phyloP scores from a whole-genome alignment of 2,329 filamentous ascomycete genomes.

The Gaeumannomyces sp. region DNA sequence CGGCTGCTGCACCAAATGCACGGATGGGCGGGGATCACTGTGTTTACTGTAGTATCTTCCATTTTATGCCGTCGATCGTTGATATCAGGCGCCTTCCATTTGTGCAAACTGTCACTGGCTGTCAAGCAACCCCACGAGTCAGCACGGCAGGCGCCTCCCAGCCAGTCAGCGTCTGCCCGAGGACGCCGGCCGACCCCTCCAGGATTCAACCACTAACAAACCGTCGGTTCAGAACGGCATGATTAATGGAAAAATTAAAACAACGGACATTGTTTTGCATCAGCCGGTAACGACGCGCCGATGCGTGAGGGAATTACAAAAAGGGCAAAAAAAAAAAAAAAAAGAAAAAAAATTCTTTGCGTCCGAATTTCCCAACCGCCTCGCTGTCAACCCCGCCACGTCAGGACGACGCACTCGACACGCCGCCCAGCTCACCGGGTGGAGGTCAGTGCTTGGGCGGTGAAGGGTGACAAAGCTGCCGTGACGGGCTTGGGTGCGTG shows the following conservation, averaged over 20 bases:
- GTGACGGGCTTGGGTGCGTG: neutral
- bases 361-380: neutral
- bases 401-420: neutral
- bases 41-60: no score
- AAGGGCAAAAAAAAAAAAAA: no score
- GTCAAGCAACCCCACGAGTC: neutral
- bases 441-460: neutral
- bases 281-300: no score
- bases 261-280: neutral
- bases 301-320: neutral
- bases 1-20: neutral
- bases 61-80: neutral
- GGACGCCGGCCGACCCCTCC: no score
- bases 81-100: neutral
- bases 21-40: neutral
- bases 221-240: no score
- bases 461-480: neutral
- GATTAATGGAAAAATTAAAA: neutral
- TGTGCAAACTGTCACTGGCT: neutral
- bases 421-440: no score
- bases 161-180: no score
- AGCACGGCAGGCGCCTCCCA: no score
- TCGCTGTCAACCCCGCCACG: neutral
- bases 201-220: neutral
- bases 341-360: neutral